Evolutionary conservation across 352 stramenopile genomes (phyloP), one percentile per base, ranked within the genome.

Genomic region (Pythium biforme): DNA sequence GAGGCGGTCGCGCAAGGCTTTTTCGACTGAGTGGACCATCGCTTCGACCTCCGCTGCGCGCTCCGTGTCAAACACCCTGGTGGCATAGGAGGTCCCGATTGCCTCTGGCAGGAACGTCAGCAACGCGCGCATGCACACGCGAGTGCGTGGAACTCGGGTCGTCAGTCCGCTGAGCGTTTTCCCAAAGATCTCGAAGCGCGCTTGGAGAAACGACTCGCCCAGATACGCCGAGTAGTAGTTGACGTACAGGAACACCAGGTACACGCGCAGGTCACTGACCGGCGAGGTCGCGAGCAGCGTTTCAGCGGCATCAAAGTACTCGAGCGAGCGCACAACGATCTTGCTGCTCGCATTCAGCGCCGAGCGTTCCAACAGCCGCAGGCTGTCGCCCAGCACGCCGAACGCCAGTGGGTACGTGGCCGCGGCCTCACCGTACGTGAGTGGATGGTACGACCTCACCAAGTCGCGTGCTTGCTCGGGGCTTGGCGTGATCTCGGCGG

Each of bases 111-210:
- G 62, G 20, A 72, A 53, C 17, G 71, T 55, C 11, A 57, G 64
- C 26, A 71, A 33, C 54, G 61, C 33, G 5, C 25, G 29, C 29
- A 89, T 81, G 48, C 85, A 92, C 33, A 83, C 72, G 47, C 89
- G 88, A 62, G 75, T 73, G 14, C 88, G 70, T 23, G 75, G 47
- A 19, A 85, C 79, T 22, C 80, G 81, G 40, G 69, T 70, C 47
- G 85, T 63, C n/a, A 79, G 79, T 7, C 92, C 88, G 0, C 73
- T 69, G 25, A 98, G 72, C 25, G 62, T 78, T 25, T 62, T 61
- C 55, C 88, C 73, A 62, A 90, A 95, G 61, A 98, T 95, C 8
- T 94, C 72, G 72, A 97, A 97, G 33, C 81, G 72, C 10, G 82
- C 86, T n/a, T 90, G 56, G 4, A 95, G 69, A 57, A 97, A 97